These are phyloP conservation scores for Verticillium albo-atrum DNA, from an alignment of 2,329 filamentous ascomycete species.

Conservation along the genomic window DNA sequence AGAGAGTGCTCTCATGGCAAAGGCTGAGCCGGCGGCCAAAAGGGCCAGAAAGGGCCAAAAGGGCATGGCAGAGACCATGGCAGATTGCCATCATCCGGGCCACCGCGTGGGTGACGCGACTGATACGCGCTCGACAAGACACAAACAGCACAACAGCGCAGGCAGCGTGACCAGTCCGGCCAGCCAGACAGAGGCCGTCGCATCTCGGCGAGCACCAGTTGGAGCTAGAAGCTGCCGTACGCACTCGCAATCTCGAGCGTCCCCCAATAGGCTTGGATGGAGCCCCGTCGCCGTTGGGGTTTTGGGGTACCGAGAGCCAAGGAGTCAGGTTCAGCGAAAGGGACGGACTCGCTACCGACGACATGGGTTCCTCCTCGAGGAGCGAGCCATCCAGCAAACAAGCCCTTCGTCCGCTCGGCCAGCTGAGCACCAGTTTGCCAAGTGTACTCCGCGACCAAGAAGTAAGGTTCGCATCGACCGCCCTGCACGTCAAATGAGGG, in stretches of 20 bases:
- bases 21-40: not conserved
- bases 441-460: not conserved
- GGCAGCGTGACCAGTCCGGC: no score
- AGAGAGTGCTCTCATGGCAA: not conserved
- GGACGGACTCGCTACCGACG: not conserved
- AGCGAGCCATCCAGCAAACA: not conserved
- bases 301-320: not conserved
- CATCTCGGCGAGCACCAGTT: not conserved
- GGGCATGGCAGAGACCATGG: not conserved
- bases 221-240: not conserved
- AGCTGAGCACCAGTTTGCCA: not conserved
- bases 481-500: not conserved
- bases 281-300: not conserved
- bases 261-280: not conserved
- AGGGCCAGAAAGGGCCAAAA: not conserved
- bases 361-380: not conserved
- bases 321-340: not conserved
- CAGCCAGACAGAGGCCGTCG: not conserved
- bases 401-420: not conserved
- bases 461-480: not conserved
- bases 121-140: not conserved
- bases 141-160: not conserved
- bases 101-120: not conserved
- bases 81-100: not conserved
- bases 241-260: not conserved